Conservation (phyloP, 441 rosid species). For the Pelargonium myrrhifolium region DNA sequence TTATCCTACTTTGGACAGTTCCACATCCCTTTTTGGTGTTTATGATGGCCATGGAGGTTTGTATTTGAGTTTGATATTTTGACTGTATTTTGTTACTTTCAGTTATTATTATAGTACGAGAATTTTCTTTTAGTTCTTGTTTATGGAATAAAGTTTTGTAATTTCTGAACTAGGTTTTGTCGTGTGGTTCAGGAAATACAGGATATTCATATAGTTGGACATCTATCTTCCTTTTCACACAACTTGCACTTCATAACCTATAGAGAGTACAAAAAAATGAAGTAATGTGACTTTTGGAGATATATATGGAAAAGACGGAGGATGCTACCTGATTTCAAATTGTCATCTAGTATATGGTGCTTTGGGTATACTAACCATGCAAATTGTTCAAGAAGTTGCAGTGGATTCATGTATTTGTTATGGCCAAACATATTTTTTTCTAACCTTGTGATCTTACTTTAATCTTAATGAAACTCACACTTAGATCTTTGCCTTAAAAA, state of each 20-base stretch:
- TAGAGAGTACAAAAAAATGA: not conserved
- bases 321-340: not conserved
- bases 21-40: conserved; percentile 85
- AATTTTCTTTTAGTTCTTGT: not conserved
- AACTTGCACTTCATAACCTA: not conserved
- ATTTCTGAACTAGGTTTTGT: not conserved
- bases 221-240: not conserved
- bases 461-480: not conserved
- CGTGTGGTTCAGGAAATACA: not conserved
- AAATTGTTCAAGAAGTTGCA: not conserved
- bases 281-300: not conserved
- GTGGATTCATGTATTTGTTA: not conserved
- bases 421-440: not conserved
- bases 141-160: too few species aligned
- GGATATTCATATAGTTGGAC: not conserved
- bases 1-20: conserved; percentile 61
- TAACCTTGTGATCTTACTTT: not conserved
- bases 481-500: not conserved
- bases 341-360: not conserved
- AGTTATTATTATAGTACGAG: not conserved
- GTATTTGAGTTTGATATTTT: conserved; percentile 10
- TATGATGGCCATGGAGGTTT: conserved; percentile 99
- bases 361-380: not conserved
- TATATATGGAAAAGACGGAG: not conserved
- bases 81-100: not conserved